These are phyloP conservation scores for Yamadazyma membranifaciens DNA, from an alignment of 1,139 yeast genomes.

Conservation along the genomic window DNA sequence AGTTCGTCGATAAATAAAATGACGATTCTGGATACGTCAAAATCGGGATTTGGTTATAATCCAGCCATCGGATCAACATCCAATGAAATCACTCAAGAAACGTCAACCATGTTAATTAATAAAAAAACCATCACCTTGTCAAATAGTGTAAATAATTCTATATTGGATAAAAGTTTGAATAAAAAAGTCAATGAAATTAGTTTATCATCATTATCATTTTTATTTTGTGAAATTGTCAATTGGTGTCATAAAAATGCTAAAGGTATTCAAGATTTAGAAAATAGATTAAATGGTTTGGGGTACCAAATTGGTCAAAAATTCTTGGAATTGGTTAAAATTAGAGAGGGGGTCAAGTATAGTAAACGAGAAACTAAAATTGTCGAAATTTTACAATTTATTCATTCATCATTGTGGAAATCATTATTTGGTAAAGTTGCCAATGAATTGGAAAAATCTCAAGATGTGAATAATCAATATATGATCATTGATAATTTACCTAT, in stretches of 20 bases:
- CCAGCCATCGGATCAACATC: constrained; percentile 44
- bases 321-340: constrained; percentile 39
- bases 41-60: constrained; percentile 44
- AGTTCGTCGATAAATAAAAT: constrained; percentile 31
- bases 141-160: constrained; percentile 35
- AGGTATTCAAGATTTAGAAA: constrained; percentile 77
- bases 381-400: constrained; percentile 81
- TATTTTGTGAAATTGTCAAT: constrained; percentile 71
- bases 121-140: constrained; percentile 33
- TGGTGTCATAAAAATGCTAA: constrained; percentile 63
- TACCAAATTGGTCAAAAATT: constrained; percentile 55
- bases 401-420: constrained; percentile 77
- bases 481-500: constrained; percentile 82
- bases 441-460: constrained; percentile 85
- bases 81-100: constrained; percentile 37
- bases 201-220: constrained; percentile 62
- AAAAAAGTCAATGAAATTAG: constrained; percentile 68
- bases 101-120: constrained; percentile 33
- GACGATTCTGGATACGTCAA: constrained; percentile 33
- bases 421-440: constrained; percentile 84
- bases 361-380: constrained; percentile 72
- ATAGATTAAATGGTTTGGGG: constrained; percentile 73
- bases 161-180: constrained; percentile 65
- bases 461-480: constrained; percentile 77
- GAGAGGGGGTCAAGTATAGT: constrained; percentile 61